Evolutionary conservation across 192 early-diverging fungal species (phyloP).

Genomic region (Coemansia aciculifera): DNA sequence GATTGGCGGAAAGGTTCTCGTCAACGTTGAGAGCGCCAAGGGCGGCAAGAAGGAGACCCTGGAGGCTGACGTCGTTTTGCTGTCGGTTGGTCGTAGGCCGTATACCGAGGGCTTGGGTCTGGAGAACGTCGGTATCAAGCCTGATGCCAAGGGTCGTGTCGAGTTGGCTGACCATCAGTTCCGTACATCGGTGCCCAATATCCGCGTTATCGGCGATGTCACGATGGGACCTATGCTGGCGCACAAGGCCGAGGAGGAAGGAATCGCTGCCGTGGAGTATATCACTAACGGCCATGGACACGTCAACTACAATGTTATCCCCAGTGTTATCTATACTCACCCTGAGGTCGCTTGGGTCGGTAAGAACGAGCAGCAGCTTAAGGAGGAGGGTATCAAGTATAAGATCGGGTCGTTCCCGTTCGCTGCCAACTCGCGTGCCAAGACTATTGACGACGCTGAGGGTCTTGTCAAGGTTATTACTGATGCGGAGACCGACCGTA

Average conservation of each 20-base stretch:
- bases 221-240: slow-evolving; percentile 98
- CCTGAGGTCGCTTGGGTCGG: slow-evolving; percentile 99
- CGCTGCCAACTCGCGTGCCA: slow-evolving; percentile 94
- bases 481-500: slow-evolving; percentile 92
- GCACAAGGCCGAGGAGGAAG: slow-evolving; percentile 99
- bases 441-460: slow-evolving; percentile 93
- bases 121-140: slow-evolving; percentile 86
- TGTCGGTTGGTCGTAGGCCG: slow-evolving; percentile 94
- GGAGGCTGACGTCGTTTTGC: slow-evolving; percentile 87
- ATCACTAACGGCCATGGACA: slow-evolving; percentile 91
- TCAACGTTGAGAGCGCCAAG: slow-evolving; percentile 89
- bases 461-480: slow-evolving; percentile 96
- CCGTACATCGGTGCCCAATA: slow-evolving; percentile 82
- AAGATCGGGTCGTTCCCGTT: slow-evolving; percentile 94
- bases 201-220: slow-evolving; percentile 96
- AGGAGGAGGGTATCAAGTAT: slow-evolving; percentile 84
- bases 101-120: slow-evolving; percentile 91
- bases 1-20: slow-evolving; percentile 81
- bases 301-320: slow-evolving; percentile 98
- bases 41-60: slow-evolving; percentile 77
- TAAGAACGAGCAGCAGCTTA: slow-evolving; percentile 91
- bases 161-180: slow-evolving; percentile 72
- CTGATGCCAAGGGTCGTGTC: slow-evolving; percentile 86
- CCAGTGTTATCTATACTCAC: slow-evolving; percentile 97
- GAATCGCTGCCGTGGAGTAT: slow-evolving; percentile 95